Conservation (phyloP, 2,329 filamentous ascomycete genomes). For the Blumeriella jaapii region DNA sequence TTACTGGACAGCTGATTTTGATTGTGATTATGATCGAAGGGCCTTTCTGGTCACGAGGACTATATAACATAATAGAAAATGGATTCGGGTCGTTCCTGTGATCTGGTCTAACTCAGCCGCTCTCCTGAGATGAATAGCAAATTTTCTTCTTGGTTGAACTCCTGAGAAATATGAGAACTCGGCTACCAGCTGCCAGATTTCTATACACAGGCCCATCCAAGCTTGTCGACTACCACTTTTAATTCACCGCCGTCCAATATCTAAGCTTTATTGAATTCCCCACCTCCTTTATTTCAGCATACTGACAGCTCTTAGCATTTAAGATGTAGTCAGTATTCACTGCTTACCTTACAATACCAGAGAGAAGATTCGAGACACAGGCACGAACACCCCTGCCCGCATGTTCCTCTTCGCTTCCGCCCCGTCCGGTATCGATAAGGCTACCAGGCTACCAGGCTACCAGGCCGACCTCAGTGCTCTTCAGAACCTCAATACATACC, state of each 20-base stretch:
- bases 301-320: too few species aligned
- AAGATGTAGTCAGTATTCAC: too few species aligned
- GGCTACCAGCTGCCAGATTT: too few species aligned
- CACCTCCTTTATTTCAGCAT: too few species aligned
- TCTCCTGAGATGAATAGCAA: background rate
- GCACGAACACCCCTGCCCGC: too few species aligned
- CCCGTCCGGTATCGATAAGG: conserved; percentile 10
- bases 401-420: conserved; percentile 8
- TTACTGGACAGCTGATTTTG: conserved; percentile 1
- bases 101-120: background rate
- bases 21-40: background rate
- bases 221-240: background rate
- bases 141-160: too few species aligned
- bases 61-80: conserved; percentile 3
- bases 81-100: background rate
- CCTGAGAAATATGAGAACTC: too few species aligned
- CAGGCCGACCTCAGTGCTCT: too few species aligned
- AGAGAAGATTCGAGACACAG: conserved; percentile 1
- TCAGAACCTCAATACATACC: background rate
- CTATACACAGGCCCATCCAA: background rate
- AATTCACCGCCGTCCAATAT: background rate
- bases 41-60: background rate
- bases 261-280: background rate
- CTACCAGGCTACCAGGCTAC: conserved; percentile 1
- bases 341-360: too few species aligned